Evolutionary conservation across 2,329 filamentous ascomycete genomes (phyloP).

Genomic region (Keithomyces neogunnii): DNA sequence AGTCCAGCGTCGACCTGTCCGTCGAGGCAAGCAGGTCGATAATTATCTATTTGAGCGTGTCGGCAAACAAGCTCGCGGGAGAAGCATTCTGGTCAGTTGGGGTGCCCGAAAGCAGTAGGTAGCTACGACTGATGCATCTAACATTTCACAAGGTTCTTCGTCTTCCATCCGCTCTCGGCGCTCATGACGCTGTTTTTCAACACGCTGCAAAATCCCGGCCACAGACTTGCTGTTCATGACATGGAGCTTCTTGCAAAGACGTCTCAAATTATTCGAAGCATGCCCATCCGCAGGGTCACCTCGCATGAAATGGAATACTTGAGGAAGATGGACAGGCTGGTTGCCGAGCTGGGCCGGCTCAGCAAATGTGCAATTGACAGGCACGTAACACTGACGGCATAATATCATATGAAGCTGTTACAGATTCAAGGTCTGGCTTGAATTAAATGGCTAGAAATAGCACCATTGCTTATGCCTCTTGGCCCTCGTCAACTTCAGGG

Average conservation of each 20-base stretch:
- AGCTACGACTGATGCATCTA: neutral
- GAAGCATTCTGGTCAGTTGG: slow-evolving; percentile 40
- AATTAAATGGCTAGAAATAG: too few species aligned
- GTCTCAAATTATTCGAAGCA: slow-evolving; percentile 32
- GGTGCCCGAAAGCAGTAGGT: neutral
- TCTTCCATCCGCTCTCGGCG: slow-evolving; percentile 49
- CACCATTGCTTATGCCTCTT: too few species aligned
- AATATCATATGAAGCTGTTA: neutral
- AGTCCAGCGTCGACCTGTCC: slow-evolving; percentile 43
- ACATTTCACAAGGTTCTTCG: slow-evolving; percentile 32
- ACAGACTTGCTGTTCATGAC: slow-evolving; percentile 34
- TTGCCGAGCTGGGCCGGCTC: slow-evolving; percentile 33
- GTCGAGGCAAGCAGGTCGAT: slow-evolving; percentile 49
- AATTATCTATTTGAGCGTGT: slow-evolving; percentile 36
- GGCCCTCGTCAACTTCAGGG: too few species aligned
- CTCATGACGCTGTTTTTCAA: slow-evolving; percentile 47
- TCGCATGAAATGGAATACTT: slow-evolving; percentile 30
- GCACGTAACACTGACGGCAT: neutral
- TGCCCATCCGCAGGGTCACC: slow-evolving; percentile 20
- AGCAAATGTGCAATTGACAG: slow-evolving; percentile 33
- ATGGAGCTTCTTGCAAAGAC: slow-evolving; percentile 35
- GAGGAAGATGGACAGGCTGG: slow-evolving; percentile 32
- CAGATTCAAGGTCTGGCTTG: too few species aligned
- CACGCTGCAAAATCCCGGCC: slow-evolving; percentile 38
- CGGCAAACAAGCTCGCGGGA: slow-evolving; percentile 31